phyloP scores from a whole-genome alignment of 805 yeast genomes.

The Gaillardinia entomophila region DNA sequence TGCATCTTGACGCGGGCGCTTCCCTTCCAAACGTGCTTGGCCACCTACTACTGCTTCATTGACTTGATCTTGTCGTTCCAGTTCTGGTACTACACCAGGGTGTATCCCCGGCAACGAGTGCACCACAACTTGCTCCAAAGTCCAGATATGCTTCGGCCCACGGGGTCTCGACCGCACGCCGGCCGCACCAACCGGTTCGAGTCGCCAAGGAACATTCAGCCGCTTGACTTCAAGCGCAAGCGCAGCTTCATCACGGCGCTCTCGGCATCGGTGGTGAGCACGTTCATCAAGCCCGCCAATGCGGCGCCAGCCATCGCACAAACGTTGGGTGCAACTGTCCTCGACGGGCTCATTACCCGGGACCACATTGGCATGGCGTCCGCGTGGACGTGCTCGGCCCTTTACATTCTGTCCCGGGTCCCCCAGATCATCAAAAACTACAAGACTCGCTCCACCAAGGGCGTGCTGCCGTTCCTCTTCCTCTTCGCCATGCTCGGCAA shows the following conservation, averaged over 20 bases:
- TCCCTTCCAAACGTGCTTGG: constrained; percentile 72
- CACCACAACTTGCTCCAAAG: constrained; percentile 35
- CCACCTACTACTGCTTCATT: constrained; percentile 66
- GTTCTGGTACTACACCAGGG: constrained; percentile 59
- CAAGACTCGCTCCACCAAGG: constrained; percentile 23
- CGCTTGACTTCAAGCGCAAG: neutral
- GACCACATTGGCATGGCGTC: constrained; percentile 18
- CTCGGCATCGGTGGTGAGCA: neutral
- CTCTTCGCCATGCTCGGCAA: constrained; percentile 33
- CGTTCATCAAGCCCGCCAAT: neutral
- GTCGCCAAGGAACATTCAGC: neutral
- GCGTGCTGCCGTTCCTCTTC: constrained; percentile 29
- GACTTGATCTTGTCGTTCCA: constrained; percentile 67
- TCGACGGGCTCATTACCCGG: neutral
- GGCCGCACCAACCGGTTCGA: constrained; percentile 19
- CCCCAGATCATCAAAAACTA: constrained; percentile 34
- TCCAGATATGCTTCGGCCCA: constrained; percentile 27
- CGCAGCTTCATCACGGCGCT: neutral
- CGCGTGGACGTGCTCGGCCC: constrained; percentile 29
- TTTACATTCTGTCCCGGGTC: constrained; percentile 26
- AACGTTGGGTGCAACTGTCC: neutral
- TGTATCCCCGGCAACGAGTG: constrained; percentile 34
- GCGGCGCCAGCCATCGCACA: neutral
- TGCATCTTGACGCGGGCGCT: constrained; percentile 73
- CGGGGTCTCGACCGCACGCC: constrained; percentile 4